phyloP scores from a whole-genome alignment of 2,329 filamentous ascomycete species.

The Aureobasidium leucospermi region DNA sequence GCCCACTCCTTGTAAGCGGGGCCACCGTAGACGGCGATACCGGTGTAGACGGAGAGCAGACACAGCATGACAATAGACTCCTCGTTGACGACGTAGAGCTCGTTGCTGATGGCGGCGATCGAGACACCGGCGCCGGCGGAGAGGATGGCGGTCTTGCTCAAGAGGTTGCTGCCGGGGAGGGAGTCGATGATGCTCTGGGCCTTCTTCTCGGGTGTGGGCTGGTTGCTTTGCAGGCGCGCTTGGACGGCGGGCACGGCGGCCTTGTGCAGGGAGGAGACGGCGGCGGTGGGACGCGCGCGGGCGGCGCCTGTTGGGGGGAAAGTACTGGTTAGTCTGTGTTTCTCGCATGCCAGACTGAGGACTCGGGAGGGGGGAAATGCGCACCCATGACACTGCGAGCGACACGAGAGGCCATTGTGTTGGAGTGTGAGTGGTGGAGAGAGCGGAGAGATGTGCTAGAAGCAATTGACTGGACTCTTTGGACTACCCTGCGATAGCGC shows the following conservation, averaged over 20 bases:
- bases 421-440: slow-evolving; percentile 43
- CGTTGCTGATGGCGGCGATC: slow-evolving; percentile 95
- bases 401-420: slow-evolving; percentile 95
- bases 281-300: slow-evolving; percentile 71
- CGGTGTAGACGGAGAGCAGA: slow-evolving; percentile 86
- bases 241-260: slow-evolving; percentile 68
- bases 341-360: not conserved
- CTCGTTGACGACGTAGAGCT: slow-evolving; percentile 99
- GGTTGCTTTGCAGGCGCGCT: slow-evolving; percentile 54
- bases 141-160: slow-evolving; percentile 95
- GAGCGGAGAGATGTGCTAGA: slow-evolving; percentile 11
- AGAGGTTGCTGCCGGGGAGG: slow-evolving; percentile 81
- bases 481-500: not conserved
- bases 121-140: slow-evolving; percentile 86
- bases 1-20: slow-evolving; percentile 92
- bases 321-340: slow-evolving; percentile 14
- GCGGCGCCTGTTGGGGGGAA: slow-evolving; percentile 61
- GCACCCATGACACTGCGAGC: slow-evolving; percentile 91
- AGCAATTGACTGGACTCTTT: slow-evolving; percentile 3
- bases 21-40: slow-evolving; percentile 86
- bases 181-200: slow-evolving; percentile 91
- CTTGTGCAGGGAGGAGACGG: slow-evolving; percentile 51
- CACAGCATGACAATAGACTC: slow-evolving; percentile 92
- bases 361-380: slow-evolving; percentile 33
- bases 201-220: slow-evolving; percentile 91